A percentile compares a stretch with the other conserved stretches of the same genome.
These are phyloP conservation scores for Kurtzmaniella natalensis DNA, from an alignment of 1,139 yeast species.

Conservation along the genomic window DNA sequence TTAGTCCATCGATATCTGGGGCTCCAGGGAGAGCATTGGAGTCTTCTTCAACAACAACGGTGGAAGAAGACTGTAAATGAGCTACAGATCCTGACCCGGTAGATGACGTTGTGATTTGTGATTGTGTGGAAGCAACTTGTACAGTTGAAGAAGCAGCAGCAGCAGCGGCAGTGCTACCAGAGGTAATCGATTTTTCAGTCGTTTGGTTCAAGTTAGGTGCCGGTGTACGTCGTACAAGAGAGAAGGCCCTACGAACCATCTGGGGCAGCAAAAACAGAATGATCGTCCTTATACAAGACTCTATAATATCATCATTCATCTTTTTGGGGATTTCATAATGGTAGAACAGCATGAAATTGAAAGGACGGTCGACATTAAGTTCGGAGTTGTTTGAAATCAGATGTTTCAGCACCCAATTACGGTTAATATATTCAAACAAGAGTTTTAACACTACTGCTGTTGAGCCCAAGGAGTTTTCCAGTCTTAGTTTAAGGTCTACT, in stretches of 20 bases:
- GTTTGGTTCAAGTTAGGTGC: not conserved
- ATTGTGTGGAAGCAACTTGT: not conserved
- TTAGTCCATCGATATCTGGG: constrained; percentile 2
- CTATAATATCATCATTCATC: constrained; percentile 2
- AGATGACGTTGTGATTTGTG: not conserved
- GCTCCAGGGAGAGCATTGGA: not conserved
- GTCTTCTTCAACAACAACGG: not conserved
- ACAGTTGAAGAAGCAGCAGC: not conserved
- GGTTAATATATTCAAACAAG: constrained; percentile 25
- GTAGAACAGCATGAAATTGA: constrained; percentile 7
- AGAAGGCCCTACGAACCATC: constrained; percentile 5
- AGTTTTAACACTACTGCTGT: constrained; percentile 31
- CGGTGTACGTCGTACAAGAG: not conserved
- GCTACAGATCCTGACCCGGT: not conserved
- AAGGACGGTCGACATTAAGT: constrained; percentile 7
- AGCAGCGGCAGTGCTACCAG: not conserved
- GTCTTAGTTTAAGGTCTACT: constrained; percentile 25
- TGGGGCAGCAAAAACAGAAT: constrained; percentile 6
- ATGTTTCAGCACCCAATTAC: constrained; percentile 23
- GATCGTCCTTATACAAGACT: constrained; percentile 5
- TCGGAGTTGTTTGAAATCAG: not conserved
- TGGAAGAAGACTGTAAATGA: not conserved
- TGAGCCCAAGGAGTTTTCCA: constrained; percentile 30
- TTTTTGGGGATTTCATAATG: constrained; percentile 7
- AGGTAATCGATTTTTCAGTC: not conserved